Conservation (phyloP, 192 early-diverging fungal genomes). For the Backusella morwellensis region DNA sequence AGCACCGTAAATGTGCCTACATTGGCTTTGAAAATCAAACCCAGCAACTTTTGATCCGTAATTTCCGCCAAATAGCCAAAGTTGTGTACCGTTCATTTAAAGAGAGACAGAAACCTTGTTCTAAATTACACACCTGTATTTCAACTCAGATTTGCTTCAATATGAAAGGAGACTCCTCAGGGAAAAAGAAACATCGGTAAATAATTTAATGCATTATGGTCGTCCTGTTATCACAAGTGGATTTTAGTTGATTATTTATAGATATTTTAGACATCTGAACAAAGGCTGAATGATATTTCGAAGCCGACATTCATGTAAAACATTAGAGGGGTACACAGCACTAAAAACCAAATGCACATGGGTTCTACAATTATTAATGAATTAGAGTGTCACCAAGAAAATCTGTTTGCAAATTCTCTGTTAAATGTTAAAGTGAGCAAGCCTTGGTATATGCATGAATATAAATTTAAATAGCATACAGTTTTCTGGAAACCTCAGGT, state of each 20-base stretch:
- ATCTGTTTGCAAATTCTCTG: no score
- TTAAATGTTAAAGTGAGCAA: not conserved
- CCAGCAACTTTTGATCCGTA: not conserved
- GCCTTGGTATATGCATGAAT: not conserved
- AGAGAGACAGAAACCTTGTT: not conserved
- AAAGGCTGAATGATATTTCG: not conserved
- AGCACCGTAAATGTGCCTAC: not conserved
- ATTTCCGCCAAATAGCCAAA: not conserved
- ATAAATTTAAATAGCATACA: not conserved
- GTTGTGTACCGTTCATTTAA: not conserved
- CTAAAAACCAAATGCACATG: not conserved
- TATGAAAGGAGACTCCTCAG: not conserved
- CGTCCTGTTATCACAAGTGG: not conserved
- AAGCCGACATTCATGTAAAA: not conserved
- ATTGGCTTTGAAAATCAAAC: not conserved
- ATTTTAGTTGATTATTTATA: not conserved
- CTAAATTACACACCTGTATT: not conserved
- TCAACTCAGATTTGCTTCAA: not conserved
- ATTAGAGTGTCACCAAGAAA: not conserved
- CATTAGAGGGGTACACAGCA: not conserved
- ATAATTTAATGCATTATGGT: not conserved
- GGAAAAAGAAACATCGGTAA: not conserved
- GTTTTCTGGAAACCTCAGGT: not conserved
- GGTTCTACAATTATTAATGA: not conserved
- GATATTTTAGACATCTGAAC: not conserved